Conservation (phyloP, 2,329 filamentous ascomycete genomes). For the Ophiostoma fasciatum region DNA sequence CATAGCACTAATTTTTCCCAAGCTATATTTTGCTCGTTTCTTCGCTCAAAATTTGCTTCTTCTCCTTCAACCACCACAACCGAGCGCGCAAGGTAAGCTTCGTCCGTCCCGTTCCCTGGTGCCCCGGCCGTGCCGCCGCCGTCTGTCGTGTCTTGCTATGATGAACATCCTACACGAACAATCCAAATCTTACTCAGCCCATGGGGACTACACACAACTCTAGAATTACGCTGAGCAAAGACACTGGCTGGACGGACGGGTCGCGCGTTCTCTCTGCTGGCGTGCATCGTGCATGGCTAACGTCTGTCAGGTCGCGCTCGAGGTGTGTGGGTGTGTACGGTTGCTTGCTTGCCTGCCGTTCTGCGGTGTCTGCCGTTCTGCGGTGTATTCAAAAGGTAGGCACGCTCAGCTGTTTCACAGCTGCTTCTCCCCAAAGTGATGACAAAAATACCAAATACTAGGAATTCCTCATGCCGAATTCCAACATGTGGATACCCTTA, state of each 20-base stretch:
- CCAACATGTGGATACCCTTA: conserved; percentile 43
- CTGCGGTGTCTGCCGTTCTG: no score
- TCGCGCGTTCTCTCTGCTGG: no score
- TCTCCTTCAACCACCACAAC: background rate
- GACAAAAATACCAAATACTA: conserved; percentile 42
- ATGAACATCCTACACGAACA: conserved; percentile 37
- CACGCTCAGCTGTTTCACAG: background rate
- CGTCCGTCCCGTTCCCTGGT: conserved; percentile 11
- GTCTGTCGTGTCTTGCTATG: conserved; percentile 20
- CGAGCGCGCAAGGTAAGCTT: conserved; percentile 17
- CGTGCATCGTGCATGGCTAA: no score
- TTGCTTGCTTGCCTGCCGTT: no score
- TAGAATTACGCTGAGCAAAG: conserved; percentile 42
- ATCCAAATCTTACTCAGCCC: conserved; percentile 47
- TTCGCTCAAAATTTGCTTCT: background rate
- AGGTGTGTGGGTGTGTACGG: no score
- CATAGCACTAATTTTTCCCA: conserved; percentile 5
- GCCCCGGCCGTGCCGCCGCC: no score
- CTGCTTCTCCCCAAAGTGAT: conserved; percentile 30
- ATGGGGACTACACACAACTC: conserved; percentile 46
- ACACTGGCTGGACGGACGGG: no score
- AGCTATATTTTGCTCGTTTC: conserved; percentile 3
- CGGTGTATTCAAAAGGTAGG: background rate
- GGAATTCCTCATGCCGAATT: conserved; percentile 57
- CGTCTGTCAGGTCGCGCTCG: no score